Conservation (phyloP, 805 yeast species). For the Komagataella populi region DNA sequence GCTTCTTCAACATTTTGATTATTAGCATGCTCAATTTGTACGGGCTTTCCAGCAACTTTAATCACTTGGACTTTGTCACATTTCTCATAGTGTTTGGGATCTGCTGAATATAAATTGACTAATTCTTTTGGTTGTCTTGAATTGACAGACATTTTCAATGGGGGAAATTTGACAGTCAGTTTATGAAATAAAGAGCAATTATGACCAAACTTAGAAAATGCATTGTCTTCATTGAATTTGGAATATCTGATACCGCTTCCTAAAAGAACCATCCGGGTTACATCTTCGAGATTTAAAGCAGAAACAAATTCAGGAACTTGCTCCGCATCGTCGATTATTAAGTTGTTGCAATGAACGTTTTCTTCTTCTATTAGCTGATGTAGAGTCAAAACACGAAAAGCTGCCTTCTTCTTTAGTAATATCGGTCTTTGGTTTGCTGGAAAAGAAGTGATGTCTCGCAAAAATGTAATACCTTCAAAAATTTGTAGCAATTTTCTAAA, state of each 20-base stretch:
- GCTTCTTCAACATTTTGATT: conserved; percentile 33
- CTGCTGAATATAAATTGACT: neutral
- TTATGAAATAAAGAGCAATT: neutral
- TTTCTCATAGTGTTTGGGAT: neutral
- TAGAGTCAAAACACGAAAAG: neutral
- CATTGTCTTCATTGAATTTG: neutral
- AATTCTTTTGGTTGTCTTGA: neutral
- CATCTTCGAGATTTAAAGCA: neutral
- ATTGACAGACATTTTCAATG: neutral
- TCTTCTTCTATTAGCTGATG: neutral
- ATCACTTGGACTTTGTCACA: neutral
- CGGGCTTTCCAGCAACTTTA: neutral
- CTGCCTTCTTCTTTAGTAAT: neutral
- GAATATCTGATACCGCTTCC: neutral
- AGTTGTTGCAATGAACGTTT: neutral
- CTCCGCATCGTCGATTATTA: neutral
- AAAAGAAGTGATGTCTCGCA: neutral
- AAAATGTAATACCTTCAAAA: neutral
- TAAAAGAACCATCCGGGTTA: neutral
- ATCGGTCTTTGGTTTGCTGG: neutral
- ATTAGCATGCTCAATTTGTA: conserved; percentile 6
- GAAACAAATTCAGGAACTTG: neutral
- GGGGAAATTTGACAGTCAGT: neutral
- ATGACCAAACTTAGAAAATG: neutral
- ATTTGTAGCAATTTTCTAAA: neutral